Evolutionary conservation across 2,329 filamentous ascomycete genomes (phyloP), one percentile per base, ranked within the genome.

Genomic region (Cladosporium phlei): DNA sequence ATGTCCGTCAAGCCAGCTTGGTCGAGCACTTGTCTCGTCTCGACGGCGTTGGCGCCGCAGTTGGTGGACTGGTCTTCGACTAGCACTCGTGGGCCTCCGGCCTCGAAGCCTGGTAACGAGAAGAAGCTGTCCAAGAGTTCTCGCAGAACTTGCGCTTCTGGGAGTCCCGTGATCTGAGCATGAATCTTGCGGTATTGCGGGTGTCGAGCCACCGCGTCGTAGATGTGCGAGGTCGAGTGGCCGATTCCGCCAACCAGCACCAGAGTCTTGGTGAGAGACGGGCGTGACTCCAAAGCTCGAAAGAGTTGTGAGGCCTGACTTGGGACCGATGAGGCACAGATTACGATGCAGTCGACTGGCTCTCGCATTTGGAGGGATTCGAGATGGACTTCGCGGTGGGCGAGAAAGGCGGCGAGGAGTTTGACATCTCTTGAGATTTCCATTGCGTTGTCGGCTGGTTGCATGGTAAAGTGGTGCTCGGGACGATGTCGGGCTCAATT

Each of bases 11-110:
- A 38, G 0, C 56, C 59, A 5, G 55, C 51, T 3, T 38, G 47
- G n/a, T 67, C 62, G 1, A 73, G 60, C 4, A 71, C 44, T 6
- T 59, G 58, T 4, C 59, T 54, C 16, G 63, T 66, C 32, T 69
- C 59, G 2, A 54, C 53, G 4, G 71, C 71, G 52, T 74, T 74
- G 10, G 64, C 63, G 12, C 70, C 70, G 50, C 70, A 73, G 48
- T 73, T 74, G 1, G 69, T 72, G 1, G 69, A 72, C n/a, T 61
- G 48, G 34, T 70, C 65, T 48, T 74, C 71, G 6, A 73, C 45
- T 3, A 73, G 53, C 16, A 73, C 58, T 6, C 44, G 53, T 14
- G 64, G 62, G 9, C 62, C 58, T 11, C 48, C 33, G 2, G 40
- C 49, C 9, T 46, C 55, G 14, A 68, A 53, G 10, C 48, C 54